Evolutionary conservation across 75 land plant species (phyloP).

Genomic region (Pseudotsuga menziesii): DNA sequence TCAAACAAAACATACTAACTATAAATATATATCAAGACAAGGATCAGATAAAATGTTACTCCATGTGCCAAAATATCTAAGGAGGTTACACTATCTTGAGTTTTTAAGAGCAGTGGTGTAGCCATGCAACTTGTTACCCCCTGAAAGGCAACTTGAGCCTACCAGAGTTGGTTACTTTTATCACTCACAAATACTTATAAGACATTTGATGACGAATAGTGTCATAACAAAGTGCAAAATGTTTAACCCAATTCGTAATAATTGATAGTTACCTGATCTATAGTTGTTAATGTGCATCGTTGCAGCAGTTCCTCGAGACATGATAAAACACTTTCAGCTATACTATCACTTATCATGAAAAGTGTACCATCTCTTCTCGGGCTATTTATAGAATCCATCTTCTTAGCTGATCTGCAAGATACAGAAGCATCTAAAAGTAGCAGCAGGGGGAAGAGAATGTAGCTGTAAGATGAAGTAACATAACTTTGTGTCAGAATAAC

Average conservation of each 20-base stretch:
- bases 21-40: background rate
- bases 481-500: background rate
- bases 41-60: background rate
- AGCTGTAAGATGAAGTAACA: slow-evolving; percentile 40
- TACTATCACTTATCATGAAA: slow-evolving; percentile 43
- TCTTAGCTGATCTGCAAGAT: slow-evolving; percentile 34
- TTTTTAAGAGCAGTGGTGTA: background rate
- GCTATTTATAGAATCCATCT: slow-evolving; percentile 1
- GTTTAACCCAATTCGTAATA: background rate
- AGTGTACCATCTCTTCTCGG: background rate
- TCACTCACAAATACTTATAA: background rate
- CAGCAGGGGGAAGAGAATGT: slow-evolving; percentile 68
- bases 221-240: background rate
- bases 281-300: slow-evolving; percentile 49
- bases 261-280: slow-evolving; percentile 43
- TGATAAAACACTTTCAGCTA: slow-evolving; percentile 55
- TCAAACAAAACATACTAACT: background rate
- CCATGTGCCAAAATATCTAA: background rate
- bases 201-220: background rate
- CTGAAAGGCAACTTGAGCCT: background rate
- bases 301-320: slow-evolving; percentile 68
- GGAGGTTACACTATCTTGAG: background rate
- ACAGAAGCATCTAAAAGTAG: slow-evolving; percentile 76
- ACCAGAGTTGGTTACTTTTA: background rate
- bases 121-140: background rate